Percentiles rank a stretch among this genome's conserved stretches.
These are phyloP conservation scores for Corinectria fuckeliana DNA, from an alignment of 2,329 filamentous ascomycete species.

Conservation along the genomic window DNA sequence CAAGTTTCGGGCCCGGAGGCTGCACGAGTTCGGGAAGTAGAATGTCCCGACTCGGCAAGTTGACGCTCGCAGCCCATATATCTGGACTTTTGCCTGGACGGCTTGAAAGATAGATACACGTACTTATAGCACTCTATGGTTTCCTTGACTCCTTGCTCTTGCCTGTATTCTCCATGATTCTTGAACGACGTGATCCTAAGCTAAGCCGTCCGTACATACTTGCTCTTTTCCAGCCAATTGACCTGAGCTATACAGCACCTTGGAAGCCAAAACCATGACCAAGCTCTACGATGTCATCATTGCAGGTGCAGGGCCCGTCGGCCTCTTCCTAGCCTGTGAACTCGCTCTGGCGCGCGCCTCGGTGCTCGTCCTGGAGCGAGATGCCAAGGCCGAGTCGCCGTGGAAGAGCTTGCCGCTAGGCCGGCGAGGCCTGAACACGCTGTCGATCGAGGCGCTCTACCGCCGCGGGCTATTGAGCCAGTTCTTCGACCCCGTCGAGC, in stretches of 20 bases:
- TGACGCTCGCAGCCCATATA: too few species aligned
- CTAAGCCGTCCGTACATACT: too few species aligned
- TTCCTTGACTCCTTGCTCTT: not conserved
- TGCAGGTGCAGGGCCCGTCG: conserved; percentile 45
- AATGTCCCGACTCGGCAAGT: not conserved
- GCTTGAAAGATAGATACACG: too few species aligned
- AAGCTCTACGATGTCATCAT: conserved; percentile 44
- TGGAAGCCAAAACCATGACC: too few species aligned
- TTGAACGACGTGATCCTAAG: too few species aligned
- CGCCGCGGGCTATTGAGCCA: conserved; percentile 47
- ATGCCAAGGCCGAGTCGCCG: conserved; percentile 5
- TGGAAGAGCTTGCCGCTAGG: conserved; percentile 42
- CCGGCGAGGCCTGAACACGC: conserved; percentile 42
- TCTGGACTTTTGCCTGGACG: too few species aligned
- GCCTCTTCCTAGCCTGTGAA: conserved; percentile 46
- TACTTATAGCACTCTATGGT: too few species aligned
- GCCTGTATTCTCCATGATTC: too few species aligned
- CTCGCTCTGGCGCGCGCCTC: conserved; percentile 41
- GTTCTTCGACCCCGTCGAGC: conserved; percentile 21
- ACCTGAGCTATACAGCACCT: too few species aligned
- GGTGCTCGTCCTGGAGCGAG: conserved; percentile 46
- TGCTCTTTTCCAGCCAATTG: too few species aligned
- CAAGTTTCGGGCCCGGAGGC: too few species aligned
- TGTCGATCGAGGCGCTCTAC: conserved; percentile 45
- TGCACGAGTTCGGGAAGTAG: not conserved